Evolutionary conservation across 441 rosid genomes (phyloP).

Genomic region (Melastoma candidum): DNA sequence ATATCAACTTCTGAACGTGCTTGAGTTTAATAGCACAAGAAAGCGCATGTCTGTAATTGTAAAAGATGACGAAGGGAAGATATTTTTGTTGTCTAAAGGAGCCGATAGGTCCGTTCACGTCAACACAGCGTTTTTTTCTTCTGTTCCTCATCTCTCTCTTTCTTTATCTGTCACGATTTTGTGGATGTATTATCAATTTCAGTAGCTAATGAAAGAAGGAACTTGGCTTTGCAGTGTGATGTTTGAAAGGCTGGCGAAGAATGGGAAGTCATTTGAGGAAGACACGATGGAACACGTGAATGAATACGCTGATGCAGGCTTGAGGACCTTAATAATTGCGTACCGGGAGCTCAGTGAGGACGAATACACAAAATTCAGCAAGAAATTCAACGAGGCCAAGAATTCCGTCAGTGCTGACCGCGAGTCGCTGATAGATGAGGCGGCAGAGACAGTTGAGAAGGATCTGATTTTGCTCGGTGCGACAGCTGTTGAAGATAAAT

Average conservation of each 20-base stretch:
- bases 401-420: background rate
- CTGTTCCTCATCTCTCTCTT: too few species aligned
- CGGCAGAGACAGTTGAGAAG: background rate
- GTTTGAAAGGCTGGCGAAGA: slow-evolving; percentile 2
- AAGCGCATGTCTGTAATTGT: slow-evolving; percentile 17
- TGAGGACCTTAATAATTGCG: slow-evolving; percentile 9
- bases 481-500: slow-evolving; percentile 9
- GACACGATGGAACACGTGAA: fast-evolving
- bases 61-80: background rate
- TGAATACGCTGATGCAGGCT: slow-evolving; percentile 12
- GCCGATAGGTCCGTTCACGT: slow-evolving; percentile 10
- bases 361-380: background rate
- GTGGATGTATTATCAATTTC: too few species aligned
- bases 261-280: background rate
- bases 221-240: slow-evolving; percentile 5
- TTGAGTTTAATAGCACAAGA: slow-evolving; percentile 10
- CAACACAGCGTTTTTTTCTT: too few species aligned
- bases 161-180: too few species aligned
- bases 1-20: slow-evolving; percentile 10
- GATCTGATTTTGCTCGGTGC: slow-evolving; percentile 8
- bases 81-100: slow-evolving; percentile 5
- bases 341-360: slow-evolving; percentile 4
- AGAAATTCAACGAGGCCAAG: slow-evolving; percentile 8
- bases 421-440: background rate
- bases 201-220: too few species aligned